Conservation (phyloP, 768 basidiomycete genomes). For the Suillus paluster region DNA sequence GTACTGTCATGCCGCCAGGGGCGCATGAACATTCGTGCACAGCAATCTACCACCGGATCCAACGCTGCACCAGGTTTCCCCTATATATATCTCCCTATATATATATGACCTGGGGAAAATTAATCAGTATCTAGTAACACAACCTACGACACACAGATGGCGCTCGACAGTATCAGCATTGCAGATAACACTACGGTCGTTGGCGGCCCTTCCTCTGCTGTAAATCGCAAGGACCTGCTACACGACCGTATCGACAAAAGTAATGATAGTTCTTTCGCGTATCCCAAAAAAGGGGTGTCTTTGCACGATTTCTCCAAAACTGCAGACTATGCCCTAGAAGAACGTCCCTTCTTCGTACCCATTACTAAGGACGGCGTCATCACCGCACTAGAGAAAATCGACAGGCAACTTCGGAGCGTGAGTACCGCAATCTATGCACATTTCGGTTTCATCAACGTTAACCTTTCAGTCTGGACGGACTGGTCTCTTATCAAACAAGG, state of each 20-base stretch:
- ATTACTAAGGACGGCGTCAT: constrained; percentile 72
- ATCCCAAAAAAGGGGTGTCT: constrained; percentile 19
- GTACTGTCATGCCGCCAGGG: no score
- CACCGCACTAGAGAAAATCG: constrained; percentile 70
- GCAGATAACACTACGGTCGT: constrained; percentile 52
- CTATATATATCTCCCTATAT: neutral
- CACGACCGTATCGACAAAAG: constrained; percentile 23
- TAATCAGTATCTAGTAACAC: no score
- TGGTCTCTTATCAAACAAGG: constrained; percentile 68
- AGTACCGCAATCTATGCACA: constrained; percentile 36
- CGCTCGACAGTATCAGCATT: constrained; percentile 36
- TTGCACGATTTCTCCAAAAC: constrained; percentile 48
- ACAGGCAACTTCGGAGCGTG: constrained; percentile 56
- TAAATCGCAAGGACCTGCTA: constrained; percentile 28
- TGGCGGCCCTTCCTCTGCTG: constrained; percentile 38
- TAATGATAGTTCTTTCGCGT: constrained; percentile 16
- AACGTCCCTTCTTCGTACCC: constrained; percentile 71
- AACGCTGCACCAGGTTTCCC: neutral
- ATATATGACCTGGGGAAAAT: no score
- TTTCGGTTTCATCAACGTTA: neutral
- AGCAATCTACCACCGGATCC: no score
- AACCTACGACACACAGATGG: constrained; percentile 16
- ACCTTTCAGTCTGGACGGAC: constrained; percentile 55
- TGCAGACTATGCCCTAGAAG: constrained; percentile 54
- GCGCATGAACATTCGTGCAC: no score